phyloP scores from a whole-genome alignment of 2,329 filamentous ascomycete species.

The Neobulgaria alba region DNA sequence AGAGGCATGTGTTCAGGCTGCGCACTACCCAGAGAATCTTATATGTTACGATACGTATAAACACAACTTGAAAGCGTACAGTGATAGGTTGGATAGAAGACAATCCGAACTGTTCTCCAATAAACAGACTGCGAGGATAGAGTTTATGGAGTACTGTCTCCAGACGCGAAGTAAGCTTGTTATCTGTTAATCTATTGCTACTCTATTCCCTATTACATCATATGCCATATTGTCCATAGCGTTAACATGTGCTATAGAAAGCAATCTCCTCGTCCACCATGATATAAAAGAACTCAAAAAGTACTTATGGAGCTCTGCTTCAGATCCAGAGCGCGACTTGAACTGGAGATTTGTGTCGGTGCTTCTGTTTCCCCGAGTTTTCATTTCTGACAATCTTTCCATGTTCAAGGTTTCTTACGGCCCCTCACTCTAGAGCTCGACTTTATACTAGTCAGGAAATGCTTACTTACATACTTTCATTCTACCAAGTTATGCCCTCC shows the following conservation, averaged over 20 bases:
- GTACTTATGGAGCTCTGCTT: not conserved
- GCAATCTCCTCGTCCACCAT: not conserved
- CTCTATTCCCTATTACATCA: not conserved
- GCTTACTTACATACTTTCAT: slow-evolving; percentile 19
- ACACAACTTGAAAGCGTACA: not conserved
- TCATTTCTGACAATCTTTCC: not conserved
- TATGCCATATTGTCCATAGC: too few relatives aligned
- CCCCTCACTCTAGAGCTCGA: slow-evolving; percentile 16
- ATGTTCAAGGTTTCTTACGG: slow-evolving; percentile 17
- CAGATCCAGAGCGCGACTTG: slow-evolving; percentile 12
- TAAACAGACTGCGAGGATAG: not conserved
- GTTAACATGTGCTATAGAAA: not conserved
- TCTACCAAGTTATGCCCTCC: slow-evolving; percentile 29
- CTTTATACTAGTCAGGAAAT: slow-evolving; percentile 14
- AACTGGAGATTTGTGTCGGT: slow-evolving; percentile 20
- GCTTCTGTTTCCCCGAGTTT: not conserved
- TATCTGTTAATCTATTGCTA: not conserved
- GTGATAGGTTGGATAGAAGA: not conserved
- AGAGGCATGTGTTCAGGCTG: too few relatives aligned
- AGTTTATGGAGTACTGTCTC: not conserved
- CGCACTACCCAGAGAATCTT: not conserved
- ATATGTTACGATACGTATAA: not conserved
- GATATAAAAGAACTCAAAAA: not conserved
- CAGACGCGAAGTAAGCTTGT: not conserved
- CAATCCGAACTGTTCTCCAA: not conserved